Conservation (phyloP, 1,284 basidiomycete species). For the Neolentinus lepideus region DNA sequence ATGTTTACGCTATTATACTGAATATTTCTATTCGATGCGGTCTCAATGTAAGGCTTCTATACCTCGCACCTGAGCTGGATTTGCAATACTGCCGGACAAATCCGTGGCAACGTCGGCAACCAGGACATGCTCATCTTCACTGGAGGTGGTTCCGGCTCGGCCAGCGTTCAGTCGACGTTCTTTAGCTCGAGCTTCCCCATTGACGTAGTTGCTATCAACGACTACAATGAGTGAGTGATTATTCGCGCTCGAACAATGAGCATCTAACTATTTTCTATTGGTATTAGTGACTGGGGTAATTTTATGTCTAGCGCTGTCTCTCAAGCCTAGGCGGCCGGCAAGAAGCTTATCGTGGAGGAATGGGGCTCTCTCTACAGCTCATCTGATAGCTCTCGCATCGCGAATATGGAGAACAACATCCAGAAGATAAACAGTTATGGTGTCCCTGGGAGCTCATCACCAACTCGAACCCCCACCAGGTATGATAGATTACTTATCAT, state of each 20-base stretch:
- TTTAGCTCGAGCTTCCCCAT: slow-evolving; percentile 18
- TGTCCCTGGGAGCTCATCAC: slow-evolving; percentile 29
- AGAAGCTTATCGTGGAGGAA: slow-evolving; percentile 28
- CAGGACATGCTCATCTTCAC: slow-evolving; percentile 17
- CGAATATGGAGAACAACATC: slow-evolving; percentile 24
- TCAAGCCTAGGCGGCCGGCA: slow-evolving; percentile 22
- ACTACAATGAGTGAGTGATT: slow-evolving; percentile 20
- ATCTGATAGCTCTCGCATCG: slow-evolving; percentile 15
- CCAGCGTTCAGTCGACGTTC: slow-evolving; percentile 9
- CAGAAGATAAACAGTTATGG: slow-evolving; percentile 25
- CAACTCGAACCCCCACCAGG: slow-evolving; percentile 27
- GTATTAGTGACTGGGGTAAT: slow-evolving; percentile 26
- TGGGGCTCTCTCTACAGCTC: slow-evolving; percentile 15
- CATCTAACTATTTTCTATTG: not conserved
- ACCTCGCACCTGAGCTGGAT: slow-evolving; percentile 15
- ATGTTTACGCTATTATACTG: not conserved
- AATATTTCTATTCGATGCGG: slow-evolving; percentile 5
- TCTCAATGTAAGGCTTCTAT: slow-evolving; percentile 9
- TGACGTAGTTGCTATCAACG: slow-evolving; percentile 20
- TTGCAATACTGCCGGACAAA: slow-evolving; percentile 18
- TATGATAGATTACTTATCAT: slow-evolving; percentile 2
- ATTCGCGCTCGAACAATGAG: too few species aligned
- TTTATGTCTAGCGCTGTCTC: slow-evolving; percentile 24
- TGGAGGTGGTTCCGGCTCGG: slow-evolving; percentile 16
- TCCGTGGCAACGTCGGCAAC: slow-evolving; percentile 20